These are phyloP conservation scores for Fusarium austroafricanum DNA, from an alignment of 2,329 filamentous ascomycete genomes.

Conservation along the genomic window DNA sequence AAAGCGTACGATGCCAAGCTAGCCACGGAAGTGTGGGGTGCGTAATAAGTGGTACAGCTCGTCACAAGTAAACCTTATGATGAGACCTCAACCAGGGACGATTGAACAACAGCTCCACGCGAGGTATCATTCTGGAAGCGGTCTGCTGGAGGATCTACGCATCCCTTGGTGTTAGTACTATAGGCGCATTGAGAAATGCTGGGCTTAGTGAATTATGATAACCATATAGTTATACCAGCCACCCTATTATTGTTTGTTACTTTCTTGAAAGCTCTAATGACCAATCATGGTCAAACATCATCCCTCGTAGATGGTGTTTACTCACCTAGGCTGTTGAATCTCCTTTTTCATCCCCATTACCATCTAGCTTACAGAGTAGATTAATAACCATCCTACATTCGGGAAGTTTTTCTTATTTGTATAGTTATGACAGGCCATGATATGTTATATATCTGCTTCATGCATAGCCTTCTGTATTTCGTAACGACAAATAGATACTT, in stretches of 20 bases:
- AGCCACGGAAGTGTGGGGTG: conserved; percentile 38
- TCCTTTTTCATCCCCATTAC: not conserved
- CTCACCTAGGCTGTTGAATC: not conserved
- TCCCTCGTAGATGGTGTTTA: not conserved
- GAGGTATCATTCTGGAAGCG: conserved; percentile 4
- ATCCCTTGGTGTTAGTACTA: not conserved
- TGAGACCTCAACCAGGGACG: not conserved
- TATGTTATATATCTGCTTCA: not conserved
- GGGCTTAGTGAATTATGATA: not conserved
- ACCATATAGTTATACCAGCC: not conserved
- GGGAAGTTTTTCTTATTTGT: too few relatives aligned
- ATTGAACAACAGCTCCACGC: conserved; percentile 6
- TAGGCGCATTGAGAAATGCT: not conserved
- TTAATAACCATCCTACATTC: not conserved
- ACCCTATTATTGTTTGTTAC: not conserved
- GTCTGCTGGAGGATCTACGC: conserved; percentile 6
- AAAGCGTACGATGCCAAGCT: conserved; percentile 28
- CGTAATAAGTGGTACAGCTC: conserved; percentile 26
- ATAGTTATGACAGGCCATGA: not conserved
- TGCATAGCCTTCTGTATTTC: not conserved
- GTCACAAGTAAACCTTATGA: conserved; percentile 15
- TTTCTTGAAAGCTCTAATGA: not conserved
- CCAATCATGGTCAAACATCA: too few relatives aligned
- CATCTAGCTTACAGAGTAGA: too few relatives aligned
- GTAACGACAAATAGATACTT: too few relatives aligned